phyloP scores from a whole-genome alignment of 2,329 filamentous ascomycete species.

The Beauveria varroae region DNA sequence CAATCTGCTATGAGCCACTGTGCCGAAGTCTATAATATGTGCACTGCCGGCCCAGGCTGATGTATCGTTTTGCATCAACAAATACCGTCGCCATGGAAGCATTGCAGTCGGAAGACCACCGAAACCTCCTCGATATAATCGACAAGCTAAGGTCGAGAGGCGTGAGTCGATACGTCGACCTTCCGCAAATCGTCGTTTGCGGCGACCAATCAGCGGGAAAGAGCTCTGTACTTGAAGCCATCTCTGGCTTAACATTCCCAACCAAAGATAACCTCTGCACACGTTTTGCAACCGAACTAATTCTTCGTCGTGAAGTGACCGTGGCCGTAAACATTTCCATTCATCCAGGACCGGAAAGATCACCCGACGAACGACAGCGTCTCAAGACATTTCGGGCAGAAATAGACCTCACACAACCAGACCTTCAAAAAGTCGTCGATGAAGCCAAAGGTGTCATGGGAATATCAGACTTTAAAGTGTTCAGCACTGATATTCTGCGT shows the following conservation, averaged over 20 bases:
- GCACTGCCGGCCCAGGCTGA: too few species aligned
- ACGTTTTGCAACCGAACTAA: slow-evolving; percentile 54
- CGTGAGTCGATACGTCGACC: slow-evolving; percentile 29
- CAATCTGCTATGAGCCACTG: too few species aligned
- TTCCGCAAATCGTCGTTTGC: slow-evolving; percentile 47
- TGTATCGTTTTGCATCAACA: background rate
- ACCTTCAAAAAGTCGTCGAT: slow-evolving; percentile 29
- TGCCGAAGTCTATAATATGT: too few species aligned
- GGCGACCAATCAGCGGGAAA: slow-evolving; percentile 58
- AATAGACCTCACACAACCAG: slow-evolving; percentile 14
- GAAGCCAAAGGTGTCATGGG: slow-evolving; percentile 42
- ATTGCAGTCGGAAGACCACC: slow-evolving; percentile 21
- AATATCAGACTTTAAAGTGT: slow-evolving; percentile 29
- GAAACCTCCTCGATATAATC: slow-evolving; percentile 32
- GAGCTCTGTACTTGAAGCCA: slow-evolving; percentile 56
- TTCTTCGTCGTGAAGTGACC: slow-evolving; percentile 39
- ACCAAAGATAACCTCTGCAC: slow-evolving; percentile 52
- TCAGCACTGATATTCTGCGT: slow-evolving; percentile 38
- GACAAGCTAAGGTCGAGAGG: slow-evolving; percentile 30
- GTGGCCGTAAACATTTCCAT: slow-evolving; percentile 26
- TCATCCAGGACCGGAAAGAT: slow-evolving; percentile 23
- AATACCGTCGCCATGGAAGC: background rate
- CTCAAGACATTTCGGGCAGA: slow-evolving; percentile 20
- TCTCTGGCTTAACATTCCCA: slow-evolving; percentile 55
- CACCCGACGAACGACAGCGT: slow-evolving; percentile 18